phyloP scores from a whole-genome alignment of 371 early-diverging fungal species.

The Lichtheimia ramosa region DNA sequence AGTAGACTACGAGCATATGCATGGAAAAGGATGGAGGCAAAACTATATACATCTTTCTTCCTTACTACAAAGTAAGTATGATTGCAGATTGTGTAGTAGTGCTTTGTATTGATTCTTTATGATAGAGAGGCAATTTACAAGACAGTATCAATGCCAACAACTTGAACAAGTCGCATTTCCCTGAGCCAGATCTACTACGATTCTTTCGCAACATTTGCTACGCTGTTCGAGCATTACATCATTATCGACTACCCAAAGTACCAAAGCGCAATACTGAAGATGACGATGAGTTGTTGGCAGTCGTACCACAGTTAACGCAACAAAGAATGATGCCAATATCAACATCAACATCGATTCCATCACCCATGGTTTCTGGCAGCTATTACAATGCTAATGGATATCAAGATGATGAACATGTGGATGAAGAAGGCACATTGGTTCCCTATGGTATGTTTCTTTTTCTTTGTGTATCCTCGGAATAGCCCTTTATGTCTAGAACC shows the following conservation, averaged over 20 bases:
- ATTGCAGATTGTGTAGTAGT: background rate
- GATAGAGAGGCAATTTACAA: slow-evolving; percentile 54
- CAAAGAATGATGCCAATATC: slow-evolving; percentile 5
- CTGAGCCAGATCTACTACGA: slow-evolving; percentile 58
- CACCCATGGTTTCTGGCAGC: background rate
- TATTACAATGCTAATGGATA: slow-evolving; percentile 6
- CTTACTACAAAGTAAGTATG: slow-evolving; percentile 53
- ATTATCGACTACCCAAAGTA: slow-evolving; percentile 49
- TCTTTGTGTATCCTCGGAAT: background rate
- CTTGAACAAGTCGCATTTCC: slow-evolving; percentile 49
- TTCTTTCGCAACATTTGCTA: slow-evolving; percentile 64
- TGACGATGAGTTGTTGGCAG: slow-evolving; percentile 9
- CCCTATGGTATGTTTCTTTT: slow-evolving; percentile 29
- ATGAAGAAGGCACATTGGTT: slow-evolving; percentile 11
- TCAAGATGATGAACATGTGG: background rate
- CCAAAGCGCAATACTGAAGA: slow-evolving; percentile 33
- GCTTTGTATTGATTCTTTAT: background rate
- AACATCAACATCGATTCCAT: background rate
- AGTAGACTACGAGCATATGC: slow-evolving; percentile 53
- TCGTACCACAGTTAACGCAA: background rate
- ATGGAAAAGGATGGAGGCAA: slow-evolving; percentile 59
- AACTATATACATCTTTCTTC: slow-evolving; percentile 63
- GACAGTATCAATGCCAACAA: slow-evolving; percentile 61
- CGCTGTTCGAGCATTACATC: slow-evolving; percentile 62
- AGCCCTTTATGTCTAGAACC: background rate